Percentiles rank a stretch among this genome's conserved stretches.
These are phyloP conservation scores for Agrocybe praecox DNA, from an alignment of 768 basidiomycete genomes.

Conservation along the genomic window DNA sequence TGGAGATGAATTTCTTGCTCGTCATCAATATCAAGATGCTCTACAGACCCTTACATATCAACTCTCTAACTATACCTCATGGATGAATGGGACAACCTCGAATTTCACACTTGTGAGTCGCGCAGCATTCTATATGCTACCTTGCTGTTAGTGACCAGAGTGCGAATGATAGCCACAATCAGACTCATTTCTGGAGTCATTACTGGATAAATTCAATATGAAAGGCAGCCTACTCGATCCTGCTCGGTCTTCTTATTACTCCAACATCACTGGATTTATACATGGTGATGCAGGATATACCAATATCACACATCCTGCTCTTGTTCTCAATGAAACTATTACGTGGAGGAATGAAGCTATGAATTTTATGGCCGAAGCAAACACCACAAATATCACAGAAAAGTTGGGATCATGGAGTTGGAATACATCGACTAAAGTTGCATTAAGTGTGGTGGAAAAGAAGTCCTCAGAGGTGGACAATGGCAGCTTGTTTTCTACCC, in stretches of 20 bases:
- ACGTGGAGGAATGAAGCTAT: conserved; percentile 57
- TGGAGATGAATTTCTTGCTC: conserved; percentile 64
- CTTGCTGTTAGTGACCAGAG: conserved; percentile 18
- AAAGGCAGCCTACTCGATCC: conserved; percentile 48
- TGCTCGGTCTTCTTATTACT: conserved; percentile 58
- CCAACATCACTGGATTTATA: conserved; percentile 80
- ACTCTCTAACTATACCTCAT: conserved; percentile 73
- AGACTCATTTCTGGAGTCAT: conserved; percentile 41
- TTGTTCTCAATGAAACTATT: conserved; percentile 37
- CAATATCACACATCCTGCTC: conserved; percentile 60
- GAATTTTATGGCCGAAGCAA: conserved; percentile 49
- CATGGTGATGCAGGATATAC: conserved; percentile 61
- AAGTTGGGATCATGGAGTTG: conserved; percentile 69
- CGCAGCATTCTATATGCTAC: background rate
- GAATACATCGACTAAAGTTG: conserved; percentile 61
- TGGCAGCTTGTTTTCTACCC: conserved; percentile 13
- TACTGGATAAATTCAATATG: conserved; percentile 53
- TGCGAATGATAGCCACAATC: conserved; percentile 43
- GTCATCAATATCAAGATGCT: conserved; percentile 69
- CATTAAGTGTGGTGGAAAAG: conserved; percentile 70
- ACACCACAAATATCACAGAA: conserved; percentile 50
- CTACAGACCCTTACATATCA: conserved; percentile 59
- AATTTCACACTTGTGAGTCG: conserved; percentile 63
- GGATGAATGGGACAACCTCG: conserved; percentile 67
- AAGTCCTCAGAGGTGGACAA: conserved; percentile 38